Conservation (phyloP, 192 early-diverging fungal species). For the Podila epicladia region DNA sequence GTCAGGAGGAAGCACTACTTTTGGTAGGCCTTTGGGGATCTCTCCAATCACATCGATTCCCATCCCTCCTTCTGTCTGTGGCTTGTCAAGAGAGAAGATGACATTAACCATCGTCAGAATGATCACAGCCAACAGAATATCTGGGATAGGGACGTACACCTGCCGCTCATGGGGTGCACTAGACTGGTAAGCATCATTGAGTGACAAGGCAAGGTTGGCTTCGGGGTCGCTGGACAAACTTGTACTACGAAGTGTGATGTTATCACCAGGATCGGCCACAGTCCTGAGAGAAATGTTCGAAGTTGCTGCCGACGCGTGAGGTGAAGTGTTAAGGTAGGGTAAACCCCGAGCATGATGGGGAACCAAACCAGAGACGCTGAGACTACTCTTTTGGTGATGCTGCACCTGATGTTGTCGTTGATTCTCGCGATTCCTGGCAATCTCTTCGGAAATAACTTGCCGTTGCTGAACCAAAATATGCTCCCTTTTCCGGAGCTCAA, state of each 20-base stretch:
- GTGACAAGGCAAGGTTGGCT: not conserved
- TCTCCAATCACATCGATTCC: conserved; percentile 45
- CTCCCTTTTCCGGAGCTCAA: conserved; percentile 27
- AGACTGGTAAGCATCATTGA: conserved; percentile 14
- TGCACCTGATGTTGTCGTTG: conserved; percentile 20
- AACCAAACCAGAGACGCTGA: not conserved
- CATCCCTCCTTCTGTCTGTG: conserved; percentile 29
- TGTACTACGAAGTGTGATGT: not conserved
- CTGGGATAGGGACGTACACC: conserved; percentile 45
- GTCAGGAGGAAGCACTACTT: conserved; percentile 36
- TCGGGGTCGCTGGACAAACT: no score
- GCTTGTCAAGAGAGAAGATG: conserved; percentile 42
- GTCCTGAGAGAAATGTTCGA: conserved; percentile 35
- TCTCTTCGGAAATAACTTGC: conserved; percentile 28
- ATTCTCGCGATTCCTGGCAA: conserved; percentile 18
- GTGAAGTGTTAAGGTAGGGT: not conserved
- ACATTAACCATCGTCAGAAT: conserved; percentile 34
- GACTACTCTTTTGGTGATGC: conserved; percentile 12
- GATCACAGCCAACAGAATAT: conserved; percentile 46
- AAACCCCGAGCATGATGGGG: not conserved
- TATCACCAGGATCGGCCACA: conserved; percentile 4
- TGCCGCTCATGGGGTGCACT: conserved; percentile 8
- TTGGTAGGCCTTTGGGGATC: conserved; percentile 48
- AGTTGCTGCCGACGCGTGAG: not conserved
- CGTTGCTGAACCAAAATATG: conserved; percentile 33